A percentile compares a stretch with the other conserved stretches of the same genome.
Evolutionary conservation across 1,284 basidiomycete species (phyloP).

Genomic region (Ceratobasidium sp.): DNA sequence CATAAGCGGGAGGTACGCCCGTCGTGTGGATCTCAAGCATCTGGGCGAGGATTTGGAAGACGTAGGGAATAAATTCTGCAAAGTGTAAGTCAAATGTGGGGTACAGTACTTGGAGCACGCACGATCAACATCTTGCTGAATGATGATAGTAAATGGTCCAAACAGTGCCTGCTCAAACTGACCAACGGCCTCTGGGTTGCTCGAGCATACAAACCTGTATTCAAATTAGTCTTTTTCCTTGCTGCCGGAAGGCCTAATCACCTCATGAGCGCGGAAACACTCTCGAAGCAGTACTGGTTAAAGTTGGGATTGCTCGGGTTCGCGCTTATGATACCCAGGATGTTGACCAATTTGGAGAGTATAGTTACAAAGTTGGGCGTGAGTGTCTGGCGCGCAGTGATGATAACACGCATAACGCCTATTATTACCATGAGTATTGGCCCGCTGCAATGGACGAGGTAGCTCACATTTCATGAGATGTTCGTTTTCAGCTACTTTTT

Average conservation of each 20-base stretch:
- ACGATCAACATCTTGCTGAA: conserved; percentile 94
- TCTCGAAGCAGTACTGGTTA: conserved; percentile 97
- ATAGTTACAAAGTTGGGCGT: conserved; percentile 72
- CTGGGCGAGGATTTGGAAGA: conserved; percentile 96
- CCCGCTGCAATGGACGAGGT: conserved; percentile 24
- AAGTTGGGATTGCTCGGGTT: conserved; percentile 98
- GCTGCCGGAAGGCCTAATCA: conserved; percentile 47
- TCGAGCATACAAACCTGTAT: conserved; percentile 78
- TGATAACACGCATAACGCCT: conserved; percentile 93
- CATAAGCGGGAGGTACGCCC: conserved; percentile 78
- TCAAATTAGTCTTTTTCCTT: conserved; percentile 2
- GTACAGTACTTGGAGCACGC: conserved; percentile 47
- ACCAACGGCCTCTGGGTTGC: conserved; percentile 68
- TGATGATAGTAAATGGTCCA: conserved; percentile 85
- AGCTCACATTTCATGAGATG: conserved; percentile 94
- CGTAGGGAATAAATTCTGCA: conserved; percentile 94
- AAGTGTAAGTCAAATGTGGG: not conserved
- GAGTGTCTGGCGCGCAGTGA: conserved; percentile 84
- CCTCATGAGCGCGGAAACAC: conserved; percentile 90
- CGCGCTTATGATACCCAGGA: conserved; percentile 87
- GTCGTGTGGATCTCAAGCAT: conserved; percentile 86
- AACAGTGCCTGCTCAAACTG: conserved; percentile 86
- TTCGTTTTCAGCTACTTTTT: conserved; percentile 97
- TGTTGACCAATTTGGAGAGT: conserved; percentile 77
- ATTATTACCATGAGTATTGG: not conserved